phyloP scores from a whole-genome alignment of 371 early-diverging fungal genomes.

The Mortierella sp. region DNA sequence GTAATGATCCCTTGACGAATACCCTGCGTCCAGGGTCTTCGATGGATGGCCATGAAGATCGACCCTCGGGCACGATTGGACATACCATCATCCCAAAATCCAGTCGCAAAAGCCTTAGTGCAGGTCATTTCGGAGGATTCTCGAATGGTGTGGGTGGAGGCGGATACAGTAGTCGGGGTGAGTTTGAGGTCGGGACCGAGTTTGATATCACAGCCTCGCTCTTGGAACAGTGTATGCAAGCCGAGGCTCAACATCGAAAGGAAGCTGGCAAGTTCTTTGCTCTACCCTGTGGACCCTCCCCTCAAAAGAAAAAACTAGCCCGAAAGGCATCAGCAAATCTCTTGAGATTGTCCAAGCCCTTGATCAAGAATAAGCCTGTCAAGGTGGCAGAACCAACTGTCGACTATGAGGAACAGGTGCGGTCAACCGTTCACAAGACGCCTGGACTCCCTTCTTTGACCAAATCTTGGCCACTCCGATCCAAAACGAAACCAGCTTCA shows the following conservation, averaged over 20 bases:
- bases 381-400: slow-evolving; percentile 15
- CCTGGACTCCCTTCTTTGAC: not conserved
- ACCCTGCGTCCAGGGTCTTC: too few relatives aligned
- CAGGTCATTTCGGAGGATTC: slow-evolving; percentile 8
- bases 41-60: slow-evolving; percentile 9
- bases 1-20: too few relatives aligned
- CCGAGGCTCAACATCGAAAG: slow-evolving; percentile 43
- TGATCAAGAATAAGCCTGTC: slow-evolving; percentile 8
- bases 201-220: slow-evolving; percentile 48
- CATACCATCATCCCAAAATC: slow-evolving; percentile 40
- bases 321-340: not conserved
- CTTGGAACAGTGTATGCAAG: slow-evolving; percentile 43
- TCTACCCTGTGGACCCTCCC: slow-evolving; percentile 25
- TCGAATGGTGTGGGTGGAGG: slow-evolving; percentile 24
- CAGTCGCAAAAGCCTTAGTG: slow-evolving; percentile 41
- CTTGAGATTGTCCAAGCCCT: not conserved
- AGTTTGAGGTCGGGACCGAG: slow-evolving; percentile 48
- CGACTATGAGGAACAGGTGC: not conserved
- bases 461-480: not conserved
- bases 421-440: slow-evolving; percentile 6
- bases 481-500: too few relatives aligned
- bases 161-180: slow-evolving; percentile 46
- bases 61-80: slow-evolving; percentile 16
- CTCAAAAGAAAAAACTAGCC: not conserved
- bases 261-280: slow-evolving; percentile 51